Evolutionary conservation across 345 rosid species (phyloP).

Genomic region (Microcos paniculata): DNA sequence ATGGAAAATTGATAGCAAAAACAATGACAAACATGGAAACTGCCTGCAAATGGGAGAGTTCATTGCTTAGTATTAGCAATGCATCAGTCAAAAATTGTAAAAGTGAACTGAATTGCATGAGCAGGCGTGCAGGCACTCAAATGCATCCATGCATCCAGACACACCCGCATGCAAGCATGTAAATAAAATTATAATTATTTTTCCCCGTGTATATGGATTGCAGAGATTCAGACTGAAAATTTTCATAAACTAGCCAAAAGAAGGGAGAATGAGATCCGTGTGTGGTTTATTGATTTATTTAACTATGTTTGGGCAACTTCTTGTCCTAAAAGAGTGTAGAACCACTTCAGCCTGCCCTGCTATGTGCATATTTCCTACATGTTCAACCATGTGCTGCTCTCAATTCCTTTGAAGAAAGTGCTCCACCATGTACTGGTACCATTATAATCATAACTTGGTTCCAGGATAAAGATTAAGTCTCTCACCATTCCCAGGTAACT

Average conservation of each 20-base stretch:
- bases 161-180: neutral
- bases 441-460: constrained; percentile 1
- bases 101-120: neutral
- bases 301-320: neutral
- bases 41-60: constrained; percentile 51
- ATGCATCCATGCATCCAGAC: neutral
- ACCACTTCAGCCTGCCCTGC: neutral
- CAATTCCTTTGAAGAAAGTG: neutral
- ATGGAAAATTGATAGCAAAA: constrained; percentile 50
- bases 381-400: neutral
- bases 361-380: neutral
- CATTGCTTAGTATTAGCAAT: constrained; percentile 9
- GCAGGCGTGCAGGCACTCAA: neutral
- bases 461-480: constrained; percentile 10
- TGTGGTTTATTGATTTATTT: neutral
- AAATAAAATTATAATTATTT: neutral
- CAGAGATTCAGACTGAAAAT: neutral
- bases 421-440: neutral
- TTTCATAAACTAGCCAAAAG: neutral
- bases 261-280: neutral
- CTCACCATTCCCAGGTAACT: constrained; percentile 83
- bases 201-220: neutral
- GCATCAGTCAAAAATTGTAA: neutral
- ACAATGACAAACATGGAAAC: constrained; percentile 61
- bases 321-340: too few species aligned